A percentile compares a stretch with the other conserved stretches of the same genome.
phyloP scores from a whole-genome alignment of 768 basidiomycete species.

The Russula ochroleuca region DNA sequence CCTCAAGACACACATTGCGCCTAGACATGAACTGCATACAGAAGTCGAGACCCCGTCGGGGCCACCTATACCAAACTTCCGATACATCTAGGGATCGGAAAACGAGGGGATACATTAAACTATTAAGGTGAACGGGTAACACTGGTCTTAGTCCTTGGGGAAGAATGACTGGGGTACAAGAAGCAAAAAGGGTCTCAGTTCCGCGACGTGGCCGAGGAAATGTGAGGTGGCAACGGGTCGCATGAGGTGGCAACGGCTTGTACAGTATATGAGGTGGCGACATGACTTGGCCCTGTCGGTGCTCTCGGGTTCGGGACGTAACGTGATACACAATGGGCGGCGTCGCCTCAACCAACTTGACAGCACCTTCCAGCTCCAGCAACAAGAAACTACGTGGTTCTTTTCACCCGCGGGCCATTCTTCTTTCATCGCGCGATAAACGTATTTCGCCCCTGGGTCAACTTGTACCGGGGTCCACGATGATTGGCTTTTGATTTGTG shows the following conservation, averaged over 20 bases:
- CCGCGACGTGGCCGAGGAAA: not conserved
- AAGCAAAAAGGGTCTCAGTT: not conserved
- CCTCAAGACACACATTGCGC: not conserved
- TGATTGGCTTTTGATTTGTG: not conserved
- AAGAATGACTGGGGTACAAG: no score
- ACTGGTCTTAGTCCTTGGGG: no score
- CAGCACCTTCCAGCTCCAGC: not conserved
- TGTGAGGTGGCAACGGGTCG: not conserved
- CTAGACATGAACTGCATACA: not conserved
- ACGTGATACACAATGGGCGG: no score
- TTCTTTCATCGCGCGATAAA: not conserved
- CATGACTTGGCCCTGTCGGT: no score
- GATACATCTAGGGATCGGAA: not conserved
- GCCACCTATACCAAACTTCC: not conserved
- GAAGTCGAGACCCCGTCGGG: not conserved
- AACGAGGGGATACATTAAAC: not conserved
- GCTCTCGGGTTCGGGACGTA: no score
- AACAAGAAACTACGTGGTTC: not conserved
- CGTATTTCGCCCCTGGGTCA: not conserved
- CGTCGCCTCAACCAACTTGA: not conserved
- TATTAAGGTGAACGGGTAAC: not conserved
- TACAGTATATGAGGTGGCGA: no score
- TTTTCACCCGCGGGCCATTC: not conserved
- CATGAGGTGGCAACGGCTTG: no score
- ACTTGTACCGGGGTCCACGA: not conserved